phyloP scores from a whole-genome alignment of 371 early-diverging fungal species.

The Mortierella sp. region DNA sequence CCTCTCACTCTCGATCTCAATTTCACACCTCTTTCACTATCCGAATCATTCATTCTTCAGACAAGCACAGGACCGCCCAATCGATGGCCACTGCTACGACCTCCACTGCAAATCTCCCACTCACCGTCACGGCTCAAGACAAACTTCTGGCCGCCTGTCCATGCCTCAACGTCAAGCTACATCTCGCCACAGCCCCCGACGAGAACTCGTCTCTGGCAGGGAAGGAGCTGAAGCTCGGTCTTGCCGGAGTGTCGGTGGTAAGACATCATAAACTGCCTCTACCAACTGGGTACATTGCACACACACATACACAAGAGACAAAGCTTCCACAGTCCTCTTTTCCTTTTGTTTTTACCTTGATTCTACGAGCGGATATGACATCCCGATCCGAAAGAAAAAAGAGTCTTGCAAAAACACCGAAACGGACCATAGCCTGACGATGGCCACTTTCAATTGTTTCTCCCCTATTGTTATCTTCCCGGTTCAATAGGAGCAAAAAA shows the following conservation, averaged over 20 bases:
- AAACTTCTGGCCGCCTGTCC: constrained; percentile 45
- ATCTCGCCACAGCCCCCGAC: constrained; percentile 32
- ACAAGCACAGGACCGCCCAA: not conserved
- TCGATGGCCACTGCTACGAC: constrained; percentile 16
- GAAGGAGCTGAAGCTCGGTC: constrained; percentile 38
- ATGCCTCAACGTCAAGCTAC: constrained; percentile 54
- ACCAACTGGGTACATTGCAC: not conserved
- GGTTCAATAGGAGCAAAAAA: constrained; percentile 53
- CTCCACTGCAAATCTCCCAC: constrained; percentile 1
- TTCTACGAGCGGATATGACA: not conserved
- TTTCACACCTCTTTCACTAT: not conserved
- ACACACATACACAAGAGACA: too few relatives aligned
- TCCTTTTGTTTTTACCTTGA: not conserved
- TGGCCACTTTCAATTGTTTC: not conserved
- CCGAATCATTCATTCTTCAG: too few relatives aligned
- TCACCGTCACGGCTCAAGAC: constrained; percentile 23
- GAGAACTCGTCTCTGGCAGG: constrained; percentile 16
- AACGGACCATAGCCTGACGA: not conserved
- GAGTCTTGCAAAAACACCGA: not conserved
- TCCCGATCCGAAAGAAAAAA: not conserved
- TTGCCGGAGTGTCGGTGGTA: constrained; percentile 56
- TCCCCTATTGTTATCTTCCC: not conserved
- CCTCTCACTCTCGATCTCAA: not conserved
- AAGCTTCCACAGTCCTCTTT: not conserved
- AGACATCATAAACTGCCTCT: not conserved